These are phyloP conservation scores for Pythium sp. DNA, from an alignment of 352 stramenopile species.

Conservation along the genomic window DNA sequence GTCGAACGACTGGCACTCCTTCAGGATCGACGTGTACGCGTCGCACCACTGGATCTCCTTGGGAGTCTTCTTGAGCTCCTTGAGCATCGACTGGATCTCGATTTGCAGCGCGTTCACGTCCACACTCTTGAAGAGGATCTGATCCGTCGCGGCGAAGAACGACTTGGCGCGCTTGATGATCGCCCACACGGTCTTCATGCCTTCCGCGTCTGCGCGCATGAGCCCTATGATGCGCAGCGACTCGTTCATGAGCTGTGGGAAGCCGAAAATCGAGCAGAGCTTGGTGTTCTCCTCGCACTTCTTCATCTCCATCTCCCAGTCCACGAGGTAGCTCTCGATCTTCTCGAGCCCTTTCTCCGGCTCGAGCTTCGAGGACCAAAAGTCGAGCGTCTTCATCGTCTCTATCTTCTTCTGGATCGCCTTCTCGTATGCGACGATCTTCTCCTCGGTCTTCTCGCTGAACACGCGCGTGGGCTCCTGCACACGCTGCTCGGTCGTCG, in stretches of 20 bases:
- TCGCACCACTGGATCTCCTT: slow-evolving; percentile 93
- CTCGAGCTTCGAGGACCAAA: slow-evolving; percentile 81
- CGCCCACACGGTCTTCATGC: slow-evolving; percentile 74
- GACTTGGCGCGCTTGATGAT: slow-evolving; percentile 76
- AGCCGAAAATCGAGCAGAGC: slow-evolving; percentile 93
- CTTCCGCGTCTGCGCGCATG: slow-evolving; percentile 81
- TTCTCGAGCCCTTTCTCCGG: slow-evolving; percentile 80
- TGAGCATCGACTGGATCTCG: slow-evolving; percentile 91
- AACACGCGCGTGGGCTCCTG: slow-evolving; percentile 84
- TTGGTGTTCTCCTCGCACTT: slow-evolving; percentile 90
- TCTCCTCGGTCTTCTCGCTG: slow-evolving; percentile 91
- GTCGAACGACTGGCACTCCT: slow-evolving; percentile 79
- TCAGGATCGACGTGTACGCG: slow-evolving; percentile 85
- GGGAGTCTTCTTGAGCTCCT: slow-evolving; percentile 91
- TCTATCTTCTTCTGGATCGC: slow-evolving; percentile 84
- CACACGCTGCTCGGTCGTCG: slow-evolving; percentile 66
- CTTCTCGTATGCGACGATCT: slow-evolving; percentile 92
- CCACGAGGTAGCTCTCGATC: slow-evolving; percentile 76
- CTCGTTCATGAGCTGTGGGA: slow-evolving; percentile 92
- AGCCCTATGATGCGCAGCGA: slow-evolving; percentile 84
- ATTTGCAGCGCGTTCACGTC: slow-evolving; percentile 94
- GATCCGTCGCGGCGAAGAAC: slow-evolving; percentile 64
- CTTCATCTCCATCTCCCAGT: slow-evolving; percentile 89
- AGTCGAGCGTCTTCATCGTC: slow-evolving; percentile 77
- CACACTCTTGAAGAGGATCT: slow-evolving; percentile 90